These are phyloP conservation scores for Sporisorium graminicola DNA, from an alignment of 1,284 basidiomycete genomes.

Conservation along the genomic window DNA sequence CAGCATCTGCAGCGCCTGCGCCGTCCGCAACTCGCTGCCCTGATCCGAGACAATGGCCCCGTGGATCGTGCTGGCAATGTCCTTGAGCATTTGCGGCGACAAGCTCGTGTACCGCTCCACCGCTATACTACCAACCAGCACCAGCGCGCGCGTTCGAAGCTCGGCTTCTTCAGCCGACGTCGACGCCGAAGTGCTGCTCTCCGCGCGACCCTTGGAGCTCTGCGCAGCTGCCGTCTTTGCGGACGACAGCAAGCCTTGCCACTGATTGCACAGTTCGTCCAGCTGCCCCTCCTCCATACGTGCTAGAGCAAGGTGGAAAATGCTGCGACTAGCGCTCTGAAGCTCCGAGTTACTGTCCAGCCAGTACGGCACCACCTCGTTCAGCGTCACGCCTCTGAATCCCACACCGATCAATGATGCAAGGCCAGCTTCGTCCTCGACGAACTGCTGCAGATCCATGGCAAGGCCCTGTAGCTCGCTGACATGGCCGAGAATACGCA, in stretches of 20 bases:
- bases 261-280: slow-evolving; percentile 45
- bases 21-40: slow-evolving; percentile 33
- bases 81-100: slow-evolving; percentile 80
- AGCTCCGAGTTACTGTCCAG: slow-evolving; percentile 45
- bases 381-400: slow-evolving; percentile 75
- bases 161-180: slow-evolving; percentile 8
- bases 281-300: slow-evolving; percentile 30
- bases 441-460: slow-evolving; percentile 22
- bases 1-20: slow-evolving; percentile 73
- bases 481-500: slow-evolving; percentile 33
- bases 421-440: slow-evolving; percentile 24
- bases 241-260: slow-evolving; percentile 61
- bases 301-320: slow-evolving; percentile 29
- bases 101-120: slow-evolving; percentile 83
- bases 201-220: neutral
- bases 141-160: slow-evolving; percentile 28
- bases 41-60: slow-evolving; percentile 17
- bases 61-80: slow-evolving; percentile 84
- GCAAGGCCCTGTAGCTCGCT: slow-evolving; percentile 26
- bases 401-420: slow-evolving; percentile 24
- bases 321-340: slow-evolving; percentile 31
- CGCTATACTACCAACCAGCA: slow-evolving; percentile 75
- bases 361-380: slow-evolving; percentile 76
- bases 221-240: slow-evolving; percentile 11
- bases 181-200: slow-evolving; percentile 7